These are phyloP conservation scores for Heliosperma pusillum DNA, from an alignment of 148 eudicot genomes.

Conservation along the genomic window DNA sequence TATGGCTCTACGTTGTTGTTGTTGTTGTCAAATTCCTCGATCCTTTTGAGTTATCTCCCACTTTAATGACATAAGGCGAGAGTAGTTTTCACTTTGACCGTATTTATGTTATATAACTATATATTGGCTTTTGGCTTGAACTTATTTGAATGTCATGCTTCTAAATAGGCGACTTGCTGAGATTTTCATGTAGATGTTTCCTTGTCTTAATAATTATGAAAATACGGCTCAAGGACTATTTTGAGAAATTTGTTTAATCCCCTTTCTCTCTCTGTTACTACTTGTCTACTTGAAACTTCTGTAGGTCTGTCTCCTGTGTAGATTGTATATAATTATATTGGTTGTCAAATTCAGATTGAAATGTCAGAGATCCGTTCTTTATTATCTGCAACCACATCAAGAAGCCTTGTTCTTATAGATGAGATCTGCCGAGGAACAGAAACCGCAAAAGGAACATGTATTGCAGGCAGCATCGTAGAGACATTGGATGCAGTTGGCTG, in stretches of 20 bases:
- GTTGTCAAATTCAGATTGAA: conserved; percentile 56
- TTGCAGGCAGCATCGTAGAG: conserved; percentile 91
- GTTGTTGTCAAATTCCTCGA: not conserved
- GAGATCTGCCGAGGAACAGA: conserved; percentile 98
- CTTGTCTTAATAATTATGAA: not conserved
- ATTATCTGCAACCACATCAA: conserved; percentile 64
- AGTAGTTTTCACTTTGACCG: not conserved
- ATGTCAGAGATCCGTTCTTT: conserved; percentile 95
- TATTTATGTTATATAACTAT: not conserved
- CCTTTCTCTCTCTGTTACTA: not conserved
- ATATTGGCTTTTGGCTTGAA: not conserved
- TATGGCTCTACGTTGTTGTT: not conserved
- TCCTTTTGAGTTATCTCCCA: not conserved
- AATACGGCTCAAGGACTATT: not conserved
- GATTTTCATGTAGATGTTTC: not conserved
- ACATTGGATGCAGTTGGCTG: conserved; percentile 71
- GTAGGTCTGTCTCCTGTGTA: not conserved
- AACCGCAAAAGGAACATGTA: conserved; percentile 92
- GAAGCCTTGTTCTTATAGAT: conserved; percentile 90
- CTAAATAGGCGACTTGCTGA: not conserved
- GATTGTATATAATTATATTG: not conserved
- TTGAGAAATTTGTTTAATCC: not conserved
- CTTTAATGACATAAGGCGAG: not conserved
- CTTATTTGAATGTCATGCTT: not conserved
- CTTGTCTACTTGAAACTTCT: not conserved